Conservation (phyloP, 352 stramenopile species). For the Globisporangium carolinianum region DNA sequence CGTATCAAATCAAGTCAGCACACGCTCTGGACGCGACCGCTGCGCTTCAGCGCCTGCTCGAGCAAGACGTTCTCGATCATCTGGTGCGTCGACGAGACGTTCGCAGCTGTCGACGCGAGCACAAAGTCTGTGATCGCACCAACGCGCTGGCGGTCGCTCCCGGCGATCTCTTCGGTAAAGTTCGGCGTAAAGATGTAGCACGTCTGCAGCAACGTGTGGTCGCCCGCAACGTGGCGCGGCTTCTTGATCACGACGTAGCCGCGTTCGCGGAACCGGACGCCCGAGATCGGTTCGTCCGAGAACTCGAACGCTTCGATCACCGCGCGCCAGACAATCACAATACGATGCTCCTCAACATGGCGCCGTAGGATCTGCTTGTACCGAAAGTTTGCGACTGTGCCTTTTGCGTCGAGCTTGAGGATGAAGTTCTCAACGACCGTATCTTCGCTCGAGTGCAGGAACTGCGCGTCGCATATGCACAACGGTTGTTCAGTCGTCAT, state of each 20-base stretch:
- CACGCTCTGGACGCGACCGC: neutral
- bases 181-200: constrained; percentile 40
- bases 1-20: neutral
- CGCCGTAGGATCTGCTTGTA: constrained; percentile 37
- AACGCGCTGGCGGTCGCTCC: constrained; percentile 16
- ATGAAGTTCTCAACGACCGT: neutral
- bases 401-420: neutral
- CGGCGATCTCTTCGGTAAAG: neutral
- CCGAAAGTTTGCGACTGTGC: neutral
- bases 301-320: constrained; percentile 56
- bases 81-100: constrained; percentile 20
- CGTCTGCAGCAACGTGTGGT: constrained; percentile 29
- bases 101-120: constrained; percentile 19
- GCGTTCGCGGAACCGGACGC: constrained; percentile 49
- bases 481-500: too few species aligned
- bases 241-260: constrained; percentile 50
- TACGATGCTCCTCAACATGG: constrained; percentile 25
- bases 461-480: neutral
- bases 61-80: constrained; percentile 50
- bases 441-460: neutral
- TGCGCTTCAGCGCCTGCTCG: constrained; percentile 15
- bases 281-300: constrained; percentile 28
- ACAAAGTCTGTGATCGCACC: constrained; percentile 29
- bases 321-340: constrained; percentile 56
- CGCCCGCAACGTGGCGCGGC: constrained; percentile 10